Conservation (phyloP, 495 filamentous ascomycete species). For the Penicillium steckii region DNA sequence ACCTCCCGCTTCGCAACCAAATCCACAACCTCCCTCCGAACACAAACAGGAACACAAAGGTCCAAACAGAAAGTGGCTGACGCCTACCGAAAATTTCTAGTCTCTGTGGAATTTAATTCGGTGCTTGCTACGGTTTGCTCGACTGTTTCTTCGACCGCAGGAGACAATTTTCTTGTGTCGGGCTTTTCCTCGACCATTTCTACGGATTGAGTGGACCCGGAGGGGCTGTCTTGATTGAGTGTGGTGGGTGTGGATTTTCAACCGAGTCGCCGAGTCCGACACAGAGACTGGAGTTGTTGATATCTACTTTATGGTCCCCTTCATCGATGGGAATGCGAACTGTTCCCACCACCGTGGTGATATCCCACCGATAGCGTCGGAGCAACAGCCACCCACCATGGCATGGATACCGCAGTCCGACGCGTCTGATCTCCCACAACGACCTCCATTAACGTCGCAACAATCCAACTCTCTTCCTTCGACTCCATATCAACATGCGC, state of each 20-base stretch:
- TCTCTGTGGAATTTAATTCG: neutral
- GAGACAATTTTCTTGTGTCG: neutral
- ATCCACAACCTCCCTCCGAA: neutral
- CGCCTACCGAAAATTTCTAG: too few species aligned
- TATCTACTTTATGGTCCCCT: constrained; percentile 45
- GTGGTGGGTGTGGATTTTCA: constrained; percentile 21
- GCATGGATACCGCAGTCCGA: constrained; percentile 40
- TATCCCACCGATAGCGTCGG: constrained; percentile 43
- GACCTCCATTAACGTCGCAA: constrained; percentile 50
- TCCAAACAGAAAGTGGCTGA: too few species aligned
- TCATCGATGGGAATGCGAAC: constrained; percentile 47
- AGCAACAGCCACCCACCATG: constrained; percentile 42
- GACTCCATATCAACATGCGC: constrained; percentile 85
- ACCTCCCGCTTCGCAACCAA: neutral
- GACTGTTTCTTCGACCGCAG: neutral
- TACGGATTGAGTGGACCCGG: constrained; percentile 17
- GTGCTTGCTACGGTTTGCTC: neutral
- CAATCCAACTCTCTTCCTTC: constrained; percentile 93
- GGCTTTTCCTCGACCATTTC: constrained; percentile 2
- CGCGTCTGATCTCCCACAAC: constrained; percentile 36
- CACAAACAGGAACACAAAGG: neutral
- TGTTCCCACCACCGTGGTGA: constrained; percentile 38
- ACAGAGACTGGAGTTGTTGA: constrained; percentile 6
- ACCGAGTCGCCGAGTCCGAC: constrained; percentile 20
- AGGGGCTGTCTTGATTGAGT: constrained; percentile 19